Evolutionary conservation across 345 rosid genomes (phyloP), one percentile per base, ranked within the genome.

Genomic region (Cochlearia excelsa): DNA sequence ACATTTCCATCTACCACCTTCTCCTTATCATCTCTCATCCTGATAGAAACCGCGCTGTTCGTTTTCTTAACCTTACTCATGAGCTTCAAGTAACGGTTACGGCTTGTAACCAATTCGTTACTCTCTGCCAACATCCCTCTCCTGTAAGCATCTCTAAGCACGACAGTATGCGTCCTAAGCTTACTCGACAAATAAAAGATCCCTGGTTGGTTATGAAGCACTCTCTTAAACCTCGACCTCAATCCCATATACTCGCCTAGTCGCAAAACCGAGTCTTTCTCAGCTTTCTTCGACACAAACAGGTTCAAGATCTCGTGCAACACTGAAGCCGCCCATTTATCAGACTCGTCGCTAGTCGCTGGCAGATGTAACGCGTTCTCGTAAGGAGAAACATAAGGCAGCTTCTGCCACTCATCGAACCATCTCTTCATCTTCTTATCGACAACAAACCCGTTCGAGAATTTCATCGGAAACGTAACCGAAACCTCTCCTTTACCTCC

Each of bases 171-270:
- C 16, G 81, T 82, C 54, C 86, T 81, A 54, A 69, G 70, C 77
- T 89, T 89, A 71, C 71, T 74, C 0, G 95, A 89, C 70, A 89
- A 30, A 64, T 89, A 89, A 78, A 87, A 87, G 7, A 88, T 70
- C 23, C 90, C 94, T 0, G 83, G 91, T 66, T 81, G 93, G 49
- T 79, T 75, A 65, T 83, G 82, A 47, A 92, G 57, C 58, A 88
- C 94, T 68, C 87, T 83, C 89, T 87, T 92, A 59, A 88, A 78
- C 84, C 94, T 81, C 0, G 99, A 83, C 58, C 97, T 76, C 51
- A 89, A 44, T 1, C 97, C 94, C 71, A 86, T 63, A 74, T 74
- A 75, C 77, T 93, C 84, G 52, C 91, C 99, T 0, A 85, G 33
- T 61, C 43, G 64, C 70, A 93, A 68, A 69, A 89, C 44, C 10